Evolutionary conservation across 768 basidiomycete species (phyloP).

Genomic region (Mycena kentingensis): DNA sequence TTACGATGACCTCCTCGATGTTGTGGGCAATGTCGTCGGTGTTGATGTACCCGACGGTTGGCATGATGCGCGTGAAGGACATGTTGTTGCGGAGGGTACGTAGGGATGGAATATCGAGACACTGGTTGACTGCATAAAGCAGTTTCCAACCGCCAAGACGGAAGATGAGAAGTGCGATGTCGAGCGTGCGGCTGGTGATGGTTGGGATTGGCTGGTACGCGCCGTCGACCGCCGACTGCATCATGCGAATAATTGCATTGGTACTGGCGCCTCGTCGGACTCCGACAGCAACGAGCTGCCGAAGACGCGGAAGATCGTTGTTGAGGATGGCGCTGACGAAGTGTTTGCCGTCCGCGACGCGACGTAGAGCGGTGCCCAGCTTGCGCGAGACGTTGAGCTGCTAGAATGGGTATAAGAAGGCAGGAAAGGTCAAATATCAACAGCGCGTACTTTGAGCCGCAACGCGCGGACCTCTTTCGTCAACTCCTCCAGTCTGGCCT

Average conservation of each 20-base stretch:
- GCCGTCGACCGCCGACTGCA: conserved; percentile 13
- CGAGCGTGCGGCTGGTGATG: background rate
- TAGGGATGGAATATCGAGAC: conserved; percentile 14
- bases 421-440: background rate
- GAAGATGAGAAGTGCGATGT: conserved; percentile 9
- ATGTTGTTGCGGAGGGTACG: conserved; percentile 3
- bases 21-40: conserved; percentile 6
- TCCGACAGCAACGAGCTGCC: background rate
- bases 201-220: background rate
- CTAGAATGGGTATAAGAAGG: background rate
- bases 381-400: conserved; percentile 2
- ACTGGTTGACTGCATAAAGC: conserved; percentile 18
- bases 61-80: conserved; percentile 2
- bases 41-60: conserved; percentile 10
- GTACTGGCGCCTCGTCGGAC: conserved; percentile 11
- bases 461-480: conserved; percentile 2
- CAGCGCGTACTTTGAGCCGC: conserved; percentile 1
- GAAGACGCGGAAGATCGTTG: conserved; percentile 4
- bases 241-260: conserved; percentile 2
- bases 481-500: background rate
- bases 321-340: conserved; percentile 8
- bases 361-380: background rate
- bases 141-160: conserved; percentile 13
- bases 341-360: conserved; percentile 1
- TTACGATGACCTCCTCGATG: conserved; percentile 12